Evolutionary conservation across 257 asterid species (phyloP), one percentile per base, ranked within the genome.

Genomic region (Fraxinus pennsylvanica): DNA sequence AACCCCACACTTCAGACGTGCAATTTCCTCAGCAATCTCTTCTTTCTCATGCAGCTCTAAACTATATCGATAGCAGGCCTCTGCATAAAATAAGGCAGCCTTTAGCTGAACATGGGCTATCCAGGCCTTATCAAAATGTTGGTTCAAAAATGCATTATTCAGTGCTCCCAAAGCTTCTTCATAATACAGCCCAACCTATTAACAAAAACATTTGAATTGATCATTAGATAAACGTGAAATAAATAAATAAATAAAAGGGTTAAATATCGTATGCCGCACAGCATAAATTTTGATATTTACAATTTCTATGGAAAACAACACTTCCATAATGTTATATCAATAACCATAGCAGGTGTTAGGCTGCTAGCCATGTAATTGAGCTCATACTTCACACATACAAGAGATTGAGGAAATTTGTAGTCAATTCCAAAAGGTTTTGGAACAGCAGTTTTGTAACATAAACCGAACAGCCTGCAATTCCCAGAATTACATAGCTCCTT

Each of bases 21-120:
- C 97, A 85, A 93, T 96, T 84, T 96, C 99, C 88, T 96, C 97
- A 50, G 92, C 98, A 72, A 96, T 93, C 87, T 93, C 98, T 87
- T 96, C 99, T 82, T 96, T 96, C 74, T 89, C 96, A 78, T 96
- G 99, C 52, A 96, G 90, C 81, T 96, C 99, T 84, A 96, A 79
- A 82, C 99, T 78, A 75, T 87, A 92, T 79, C 98, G 87, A 82
- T 92, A 92, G 85, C 97, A 92, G 75, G 99, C 97, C 86, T 96
- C 99, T n/a, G 92, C 94, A 80, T 88, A 93, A 87, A 96, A 93
- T 77, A 96, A 87, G 84, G 96, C 94, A 41, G 99, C 94, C 85
- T 96, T 96, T 54, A 96, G 86, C 86, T 93, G 99, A 79, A 96
- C 92, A 77, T 93, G 99, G 81, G 97, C 84, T 35, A 91, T 77